Evolutionary conservation across 1,284 basidiomycete genomes (phyloP).

Genomic region (Moesziomyces globuligerus): DNA sequence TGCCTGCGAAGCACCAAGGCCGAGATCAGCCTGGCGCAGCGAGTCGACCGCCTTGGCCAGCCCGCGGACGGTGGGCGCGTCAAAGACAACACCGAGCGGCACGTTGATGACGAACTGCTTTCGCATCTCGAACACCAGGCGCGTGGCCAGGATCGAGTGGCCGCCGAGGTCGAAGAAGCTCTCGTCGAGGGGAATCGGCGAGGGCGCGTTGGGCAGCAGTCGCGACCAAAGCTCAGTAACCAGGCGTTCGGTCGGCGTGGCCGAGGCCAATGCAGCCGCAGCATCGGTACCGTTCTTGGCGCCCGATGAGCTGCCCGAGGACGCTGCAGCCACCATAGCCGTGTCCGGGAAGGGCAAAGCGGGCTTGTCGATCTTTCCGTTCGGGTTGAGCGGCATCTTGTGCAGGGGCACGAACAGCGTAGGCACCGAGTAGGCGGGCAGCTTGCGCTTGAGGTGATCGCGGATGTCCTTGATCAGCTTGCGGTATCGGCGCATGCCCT

Average conservation of each 20-base stretch:
- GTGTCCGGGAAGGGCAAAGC: slow-evolving; percentile 99
- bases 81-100: slow-evolving; percentile 91
- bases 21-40: slow-evolving; percentile 82
- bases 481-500: slow-evolving; percentile 69
- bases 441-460: slow-evolving; percentile 95
- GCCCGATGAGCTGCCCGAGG: slow-evolving; percentile 10
- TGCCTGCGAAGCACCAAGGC: slow-evolving; percentile 72
- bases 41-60: slow-evolving; percentile 83
- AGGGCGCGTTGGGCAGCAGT: slow-evolving; percentile 83
- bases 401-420: slow-evolving; percentile 81
- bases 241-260: slow-evolving; percentile 79
- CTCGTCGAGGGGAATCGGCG: slow-evolving; percentile 85
- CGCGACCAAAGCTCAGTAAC: slow-evolving; percentile 81
- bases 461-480: slow-evolving; percentile 86
- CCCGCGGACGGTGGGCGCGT: slow-evolving; percentile 85
- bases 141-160: slow-evolving; percentile 96
- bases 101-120: slow-evolving; percentile 91
- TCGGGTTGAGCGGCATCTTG: slow-evolving; percentile 97
- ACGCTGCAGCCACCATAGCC: slow-evolving; percentile 72
- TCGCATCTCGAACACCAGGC: slow-evolving; percentile 95
- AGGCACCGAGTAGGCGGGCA: slow-evolving; percentile 75
- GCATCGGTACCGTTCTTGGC: slow-evolving; percentile 20
- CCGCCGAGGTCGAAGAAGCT: slow-evolving; percentile 99
- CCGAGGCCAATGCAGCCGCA: slow-evolving; percentile 50
- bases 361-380: slow-evolving; percentile 99